Conservation (phyloP, 2,329 filamentous ascomycete species). For the Fusarium brachygibbosum region DNA sequence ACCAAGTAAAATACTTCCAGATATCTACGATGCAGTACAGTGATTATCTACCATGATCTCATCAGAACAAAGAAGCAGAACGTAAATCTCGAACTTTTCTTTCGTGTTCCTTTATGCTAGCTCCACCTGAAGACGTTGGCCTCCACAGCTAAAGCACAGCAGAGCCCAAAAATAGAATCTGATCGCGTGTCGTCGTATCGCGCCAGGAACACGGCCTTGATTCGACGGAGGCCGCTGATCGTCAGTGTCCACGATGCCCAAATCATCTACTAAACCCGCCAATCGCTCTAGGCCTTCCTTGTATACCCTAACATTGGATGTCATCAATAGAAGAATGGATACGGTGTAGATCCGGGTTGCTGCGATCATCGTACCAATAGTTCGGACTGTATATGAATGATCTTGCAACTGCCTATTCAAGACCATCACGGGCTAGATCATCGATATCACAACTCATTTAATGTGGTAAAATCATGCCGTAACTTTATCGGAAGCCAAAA, state of each 20-base stretch:
- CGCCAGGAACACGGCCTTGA: constrained; percentile 35
- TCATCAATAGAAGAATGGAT: neutral
- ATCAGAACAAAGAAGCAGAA: neutral
- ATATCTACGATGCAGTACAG: neutral
- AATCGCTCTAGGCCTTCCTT: constrained; percentile 7
- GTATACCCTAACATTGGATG: neutral
- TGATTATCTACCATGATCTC: neutral
- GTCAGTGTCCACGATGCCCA: constrained; percentile 11
- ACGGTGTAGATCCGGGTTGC: neutral
- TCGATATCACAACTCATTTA: neutral
- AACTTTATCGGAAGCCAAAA: neutral
- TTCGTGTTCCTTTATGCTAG: neutral
- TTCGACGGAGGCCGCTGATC: constrained; percentile 28
- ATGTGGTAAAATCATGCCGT: neutral
- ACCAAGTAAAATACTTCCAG: neutral
- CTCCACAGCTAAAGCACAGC: constrained; percentile 12
- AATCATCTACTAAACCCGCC: constrained; percentile 2
- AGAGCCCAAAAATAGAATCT: constrained; percentile 46
- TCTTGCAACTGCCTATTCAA: neutral
- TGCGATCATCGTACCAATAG: neutral
- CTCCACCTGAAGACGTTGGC: constrained; percentile 13
- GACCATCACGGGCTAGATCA: neutral
- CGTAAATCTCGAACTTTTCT: neutral
- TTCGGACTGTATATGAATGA: neutral
- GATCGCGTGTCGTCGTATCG: constrained; percentile 44